Evolutionary conservation across 768 basidiomycete genomes (phyloP).

Genomic region (Amanita rimosa): DNA sequence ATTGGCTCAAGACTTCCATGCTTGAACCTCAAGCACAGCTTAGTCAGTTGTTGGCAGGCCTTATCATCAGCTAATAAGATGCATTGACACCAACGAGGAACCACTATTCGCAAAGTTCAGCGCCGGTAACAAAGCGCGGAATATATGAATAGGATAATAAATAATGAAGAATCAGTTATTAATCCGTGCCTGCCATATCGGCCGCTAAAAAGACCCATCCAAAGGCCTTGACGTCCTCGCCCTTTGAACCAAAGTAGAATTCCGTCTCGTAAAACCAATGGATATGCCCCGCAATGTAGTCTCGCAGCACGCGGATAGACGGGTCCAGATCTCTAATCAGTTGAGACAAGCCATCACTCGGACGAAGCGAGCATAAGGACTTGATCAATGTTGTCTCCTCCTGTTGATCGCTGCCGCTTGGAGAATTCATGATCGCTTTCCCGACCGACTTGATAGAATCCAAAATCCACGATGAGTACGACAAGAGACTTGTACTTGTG

Average conservation of each 20-base stretch:
- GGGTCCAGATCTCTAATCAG: constrained; percentile 10
- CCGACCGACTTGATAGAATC: not conserved
- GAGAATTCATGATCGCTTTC: not conserved
- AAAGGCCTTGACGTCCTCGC: constrained; percentile 44
- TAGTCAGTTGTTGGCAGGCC: too few relatives aligned
- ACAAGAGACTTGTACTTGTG: not conserved
- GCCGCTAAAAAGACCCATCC: constrained; percentile 38
- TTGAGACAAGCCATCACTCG: constrained; percentile 8
- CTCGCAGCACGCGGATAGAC: constrained; percentile 40
- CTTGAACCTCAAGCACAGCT: too few relatives aligned
- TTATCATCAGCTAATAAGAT: too few relatives aligned
- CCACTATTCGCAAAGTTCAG: too few relatives aligned
- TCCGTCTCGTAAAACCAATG: constrained; percentile 60
- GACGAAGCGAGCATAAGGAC: not conserved
- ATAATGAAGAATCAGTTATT: too few relatives aligned
- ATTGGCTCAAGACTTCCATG: too few relatives aligned
- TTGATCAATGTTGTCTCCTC: constrained; percentile 5
- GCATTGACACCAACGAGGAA: too few relatives aligned
- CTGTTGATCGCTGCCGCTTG: constrained; percentile 8
- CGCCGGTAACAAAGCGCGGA: too few relatives aligned
- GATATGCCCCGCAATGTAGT: constrained; percentile 45
- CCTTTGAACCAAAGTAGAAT: constrained; percentile 45
- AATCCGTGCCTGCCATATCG: too few relatives aligned
- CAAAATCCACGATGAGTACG: constrained; percentile 4
- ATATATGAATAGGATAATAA: too few relatives aligned